Evolutionary conservation across 2,329 filamentous ascomycete species (phyloP), one percentile per base, ranked within the genome.

Genomic region (Aureobasidium sp.): DNA sequence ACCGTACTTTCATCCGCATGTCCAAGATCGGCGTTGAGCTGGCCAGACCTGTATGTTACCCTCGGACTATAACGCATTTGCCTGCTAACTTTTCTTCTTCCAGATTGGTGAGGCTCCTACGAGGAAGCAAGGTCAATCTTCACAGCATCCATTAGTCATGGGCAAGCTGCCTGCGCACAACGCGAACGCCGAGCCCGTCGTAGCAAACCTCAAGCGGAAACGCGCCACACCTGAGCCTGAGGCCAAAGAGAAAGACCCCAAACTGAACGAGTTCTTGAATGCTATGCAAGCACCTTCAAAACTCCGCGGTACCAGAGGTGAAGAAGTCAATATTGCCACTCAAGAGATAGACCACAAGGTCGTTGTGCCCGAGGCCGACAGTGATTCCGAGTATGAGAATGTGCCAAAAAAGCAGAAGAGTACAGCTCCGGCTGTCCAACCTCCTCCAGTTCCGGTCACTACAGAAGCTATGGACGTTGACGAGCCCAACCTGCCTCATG

Each of bases 1-100:
- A 98, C 76, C 88, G 82, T 68, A 85, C 90, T 58, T 98, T 90
- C 71, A 89, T 98, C 63, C 88, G 90, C 62, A 93, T 96, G 87
- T 95, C 90, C 55, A 94, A 85, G 74, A 90, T 98, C 63, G 79
- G 79, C 25, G 93, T 96, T 57, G 90, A 96, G 73, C 74, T 93
- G 64, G 93, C 93, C 54, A 84, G 81, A 68, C 85, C 93, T 56
- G 86, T 94, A 74, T 66, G 79, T 58, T 40, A 40, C 34, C 21
- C 8, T 2, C 11, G 11, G 6, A 7, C 12, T 25, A 14, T 24
- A 16, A 5, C 19, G 4, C 11, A 19, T 7, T 32, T n/a, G 25
- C 8, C 3, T 37, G 25, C 45, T 49, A 6, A 55, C 53, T 29
- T 1, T 27, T 11, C 7, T 39, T n/a, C 7, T 39, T n/a, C 24